Percentiles rank a stretch among this genome's conserved stretches.
These are phyloP conservation scores for Senecio squalidus DNA, from an alignment of 140 eudicot genomes.

Conservation along the genomic window DNA sequence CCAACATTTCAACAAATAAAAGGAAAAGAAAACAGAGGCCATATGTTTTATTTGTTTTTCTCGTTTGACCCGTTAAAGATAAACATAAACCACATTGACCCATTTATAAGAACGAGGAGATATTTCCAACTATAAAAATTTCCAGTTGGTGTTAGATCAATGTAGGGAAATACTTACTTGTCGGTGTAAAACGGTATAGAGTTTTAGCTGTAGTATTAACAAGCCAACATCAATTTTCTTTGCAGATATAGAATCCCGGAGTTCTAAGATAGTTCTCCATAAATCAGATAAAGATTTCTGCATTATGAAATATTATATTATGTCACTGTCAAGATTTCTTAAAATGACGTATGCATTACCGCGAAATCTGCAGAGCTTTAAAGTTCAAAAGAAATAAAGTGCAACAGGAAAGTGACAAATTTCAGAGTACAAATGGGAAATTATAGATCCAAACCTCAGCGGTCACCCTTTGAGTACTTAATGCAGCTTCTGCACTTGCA, in stretches of 20 bases:
- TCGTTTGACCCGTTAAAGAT: too few relatives aligned
- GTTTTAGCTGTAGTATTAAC: constrained; percentile 58
- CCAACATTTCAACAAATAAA: not conserved
- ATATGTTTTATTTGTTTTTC: too few relatives aligned
- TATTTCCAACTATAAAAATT: too few relatives aligned
- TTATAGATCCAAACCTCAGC: constrained; percentile 59
- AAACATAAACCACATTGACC: too few relatives aligned
- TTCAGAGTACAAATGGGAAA: too few relatives aligned
- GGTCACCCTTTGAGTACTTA: constrained; percentile 41
- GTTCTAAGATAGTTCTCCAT: constrained; percentile 56
- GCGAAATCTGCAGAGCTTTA: not conserved
- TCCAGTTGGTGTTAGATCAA: not conserved
- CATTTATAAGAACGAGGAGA: too few relatives aligned
- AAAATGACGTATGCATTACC: not conserved
- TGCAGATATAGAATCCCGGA: constrained; percentile 49
- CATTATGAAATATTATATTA: constrained; percentile 18
- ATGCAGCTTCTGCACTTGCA: constrained; percentile 52
- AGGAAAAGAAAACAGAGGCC: too few relatives aligned
- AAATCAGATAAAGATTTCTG: constrained; percentile 59
- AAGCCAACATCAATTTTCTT: constrained; percentile 47
- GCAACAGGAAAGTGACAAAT: not conserved
- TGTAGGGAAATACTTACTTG: constrained; percentile 50
- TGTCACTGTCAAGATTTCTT: constrained; percentile 3
- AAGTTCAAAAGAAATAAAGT: not conserved
- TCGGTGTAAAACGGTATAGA: constrained; percentile 50